Base-by-base conservation (phyloP, 2,329 filamentous ascomycete species). In the Corynespora cassiicola region DNA sequence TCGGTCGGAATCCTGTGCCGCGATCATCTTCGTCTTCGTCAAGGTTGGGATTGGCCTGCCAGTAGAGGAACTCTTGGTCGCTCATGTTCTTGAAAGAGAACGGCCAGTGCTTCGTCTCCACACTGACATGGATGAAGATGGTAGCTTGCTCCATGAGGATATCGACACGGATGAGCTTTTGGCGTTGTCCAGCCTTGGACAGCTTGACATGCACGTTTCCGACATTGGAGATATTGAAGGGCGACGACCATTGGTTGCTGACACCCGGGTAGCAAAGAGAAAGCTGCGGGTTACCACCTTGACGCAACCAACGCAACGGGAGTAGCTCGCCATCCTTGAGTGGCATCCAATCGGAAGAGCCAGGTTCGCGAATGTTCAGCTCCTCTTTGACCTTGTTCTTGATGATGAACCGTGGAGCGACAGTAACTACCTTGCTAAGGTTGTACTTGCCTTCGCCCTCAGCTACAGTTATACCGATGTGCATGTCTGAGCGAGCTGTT, bases 61-160 rank as follows among this genome's bases (percentile, higher is more conserved):
- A 96, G 73, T 99, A 99, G 31, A 92, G 86, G 68, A 97, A 97
- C 63, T 97, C 94, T 16, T 87, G 87, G 59, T 97, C 92, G 60
- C 92, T 97, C 72, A 97, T 94, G 62, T 99, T 99, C 50, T 94
- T 87, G 85, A 99, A 96, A 0, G 91, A 96, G 72, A 94, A 99
- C 0, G 94, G 94, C 94, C 94, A 99, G 63, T 95, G 90, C 68
- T 94, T 95, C 5, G 82, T 90, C 72, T 99, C 94, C 52, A 92
- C 77, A 60, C 85, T 94, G 42, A 99, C 79, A 58, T 96, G 89
- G 21, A 97, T 69, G 76, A 97, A 99, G 25, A 99, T 86, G 1
- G 92, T 97, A 0, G 92, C 89, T 46, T 88, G 84, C 66, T 99
- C 95, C 79, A 96, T 86, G 29, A 99, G 76, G 27, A 96, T 82